Conservation (phyloP, 805 yeast species). For the Saccharomycopsis oosterbeekiorum region DNA sequence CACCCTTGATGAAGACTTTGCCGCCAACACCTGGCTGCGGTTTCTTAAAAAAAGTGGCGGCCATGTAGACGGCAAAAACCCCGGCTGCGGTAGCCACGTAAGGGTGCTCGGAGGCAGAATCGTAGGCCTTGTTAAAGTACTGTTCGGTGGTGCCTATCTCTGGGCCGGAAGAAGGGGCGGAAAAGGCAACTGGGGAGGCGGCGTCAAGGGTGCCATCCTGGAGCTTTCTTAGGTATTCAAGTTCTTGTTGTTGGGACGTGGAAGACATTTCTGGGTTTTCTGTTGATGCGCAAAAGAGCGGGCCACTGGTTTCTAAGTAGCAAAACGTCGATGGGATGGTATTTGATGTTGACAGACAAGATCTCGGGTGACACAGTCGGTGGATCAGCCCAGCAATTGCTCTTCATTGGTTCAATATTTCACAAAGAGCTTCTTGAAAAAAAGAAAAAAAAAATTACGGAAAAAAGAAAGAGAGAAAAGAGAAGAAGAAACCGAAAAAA, state of each 20-base stretch:
- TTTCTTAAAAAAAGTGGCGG: slow-evolving; percentile 58
- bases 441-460: no score
- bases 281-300: not conserved
- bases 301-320: not conserved
- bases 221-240: slow-evolving; percentile 8
- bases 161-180: slow-evolving; percentile 11
- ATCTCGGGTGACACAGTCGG: no score
- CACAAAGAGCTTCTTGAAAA: not conserved
- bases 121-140: slow-evolving; percentile 51
- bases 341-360: no score
- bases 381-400: not conserved
- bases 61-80: slow-evolving; percentile 50
- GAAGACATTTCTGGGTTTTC: not conserved
- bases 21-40: slow-evolving; percentile 58
- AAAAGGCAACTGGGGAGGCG: not conserved
- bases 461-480: not conserved
- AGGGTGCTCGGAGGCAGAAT: slow-evolving; percentile 68
- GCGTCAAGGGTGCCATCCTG: slow-evolving; percentile 6
- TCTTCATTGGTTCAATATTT: no score
- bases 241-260: slow-evolving; percentile 14
- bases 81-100: slow-evolving; percentile 62
- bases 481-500: not conserved
- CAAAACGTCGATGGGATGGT: not conserved
- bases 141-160: slow-evolving; percentile 40
- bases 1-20: slow-evolving; percentile 69